These are phyloP conservation scores for Trypanosoma vivax DNA, from an alignment of 208 protist genomes.

Conservation along the genomic window DNA sequence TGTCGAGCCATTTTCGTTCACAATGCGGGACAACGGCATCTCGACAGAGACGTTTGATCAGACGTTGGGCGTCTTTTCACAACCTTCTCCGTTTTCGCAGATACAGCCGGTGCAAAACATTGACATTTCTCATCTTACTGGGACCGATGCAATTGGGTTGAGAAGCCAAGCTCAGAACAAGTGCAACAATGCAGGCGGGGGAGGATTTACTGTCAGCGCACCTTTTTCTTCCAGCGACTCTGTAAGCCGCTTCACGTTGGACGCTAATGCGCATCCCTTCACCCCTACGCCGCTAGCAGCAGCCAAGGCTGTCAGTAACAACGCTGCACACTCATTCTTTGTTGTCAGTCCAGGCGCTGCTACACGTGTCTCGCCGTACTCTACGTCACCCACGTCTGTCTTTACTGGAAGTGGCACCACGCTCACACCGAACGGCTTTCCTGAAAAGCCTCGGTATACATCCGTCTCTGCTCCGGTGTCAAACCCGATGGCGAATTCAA, in stretches of 20 bases:
- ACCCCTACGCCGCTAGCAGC: conserved; percentile 26
- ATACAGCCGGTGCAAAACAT: conserved; percentile 3
- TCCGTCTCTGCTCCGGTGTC: conserved; percentile 12
- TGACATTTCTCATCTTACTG: conserved; percentile 10
- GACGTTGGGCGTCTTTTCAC: background rate
- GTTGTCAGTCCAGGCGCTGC: conserved; percentile 5
- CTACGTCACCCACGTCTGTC: conserved; percentile 10
- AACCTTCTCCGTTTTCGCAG: conserved; percentile 3
- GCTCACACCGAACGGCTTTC: background rate
- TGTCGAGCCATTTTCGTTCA: conserved; percentile 2
- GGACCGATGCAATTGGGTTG: background rate
- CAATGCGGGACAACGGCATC: background rate
- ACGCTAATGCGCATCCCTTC: conserved; percentile 52
- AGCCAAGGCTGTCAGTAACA: conserved; percentile 7
- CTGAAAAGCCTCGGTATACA: conserved; percentile 21
- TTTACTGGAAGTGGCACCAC: conserved; percentile 1
- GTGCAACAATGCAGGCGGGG: background rate
- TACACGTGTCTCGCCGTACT: conserved; percentile 6
- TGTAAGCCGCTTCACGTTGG: conserved; percentile 20
- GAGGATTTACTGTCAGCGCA: conserved; percentile 18
- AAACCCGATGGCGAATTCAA: conserved; percentile 1
- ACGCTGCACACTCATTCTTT: conserved; percentile 6
- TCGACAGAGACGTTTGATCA: background rate
- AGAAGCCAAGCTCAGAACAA: background rate
- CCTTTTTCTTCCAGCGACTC: conserved; percentile 1